phyloP scores from a whole-genome alignment of 208 protist species.

The Vickermania ingenoplastis region DNA sequence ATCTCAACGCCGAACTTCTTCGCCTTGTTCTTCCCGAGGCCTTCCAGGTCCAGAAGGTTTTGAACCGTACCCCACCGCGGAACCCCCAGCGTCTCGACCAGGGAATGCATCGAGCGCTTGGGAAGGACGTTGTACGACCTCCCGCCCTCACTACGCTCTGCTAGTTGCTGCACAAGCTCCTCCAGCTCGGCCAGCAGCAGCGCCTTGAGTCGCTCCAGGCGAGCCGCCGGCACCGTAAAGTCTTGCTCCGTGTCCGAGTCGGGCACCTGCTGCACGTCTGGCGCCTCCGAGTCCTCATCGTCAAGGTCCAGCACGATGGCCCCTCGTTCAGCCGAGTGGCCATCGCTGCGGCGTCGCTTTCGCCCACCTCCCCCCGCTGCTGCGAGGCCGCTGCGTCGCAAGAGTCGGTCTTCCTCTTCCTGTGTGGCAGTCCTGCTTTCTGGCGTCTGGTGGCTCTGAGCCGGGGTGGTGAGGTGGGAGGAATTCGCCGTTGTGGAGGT shows the following conservation, averaged over 20 bases:
- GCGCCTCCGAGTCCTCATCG: neutral
- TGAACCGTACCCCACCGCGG: slow-evolving; percentile 57
- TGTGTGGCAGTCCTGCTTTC: neutral
- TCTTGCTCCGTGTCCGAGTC: slow-evolving; percentile 3
- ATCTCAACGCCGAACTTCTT: slow-evolving; percentile 77
- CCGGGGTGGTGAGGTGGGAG: neutral
- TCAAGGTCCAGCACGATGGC: neutral
- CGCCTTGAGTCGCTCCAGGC: slow-evolving; percentile 38
- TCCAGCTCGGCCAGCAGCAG: slow-evolving; percentile 54
- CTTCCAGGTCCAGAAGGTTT: slow-evolving; percentile 71
- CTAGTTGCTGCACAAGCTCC: slow-evolving; percentile 57
- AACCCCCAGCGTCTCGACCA: slow-evolving; percentile 50
- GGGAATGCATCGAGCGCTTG: slow-evolving; percentile 66
- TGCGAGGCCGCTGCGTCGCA: too few species aligned
- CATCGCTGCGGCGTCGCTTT: too few species aligned
- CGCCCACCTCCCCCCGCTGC: too few species aligned
- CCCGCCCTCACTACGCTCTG: slow-evolving; percentile 55
- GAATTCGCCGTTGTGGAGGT: neutral
- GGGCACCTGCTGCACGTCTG: neutral
- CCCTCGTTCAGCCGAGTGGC: too few species aligned
- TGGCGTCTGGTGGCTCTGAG: neutral
- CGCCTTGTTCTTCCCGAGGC: slow-evolving; percentile 84
- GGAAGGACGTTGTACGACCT: slow-evolving; percentile 82
- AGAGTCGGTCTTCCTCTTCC: neutral
- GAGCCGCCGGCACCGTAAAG: slow-evolving; percentile 28